These are phyloP conservation scores for Elaeagnus macrophylla DNA, from an alignment of 306 rosid species.

Conservation along the genomic window DNA sequence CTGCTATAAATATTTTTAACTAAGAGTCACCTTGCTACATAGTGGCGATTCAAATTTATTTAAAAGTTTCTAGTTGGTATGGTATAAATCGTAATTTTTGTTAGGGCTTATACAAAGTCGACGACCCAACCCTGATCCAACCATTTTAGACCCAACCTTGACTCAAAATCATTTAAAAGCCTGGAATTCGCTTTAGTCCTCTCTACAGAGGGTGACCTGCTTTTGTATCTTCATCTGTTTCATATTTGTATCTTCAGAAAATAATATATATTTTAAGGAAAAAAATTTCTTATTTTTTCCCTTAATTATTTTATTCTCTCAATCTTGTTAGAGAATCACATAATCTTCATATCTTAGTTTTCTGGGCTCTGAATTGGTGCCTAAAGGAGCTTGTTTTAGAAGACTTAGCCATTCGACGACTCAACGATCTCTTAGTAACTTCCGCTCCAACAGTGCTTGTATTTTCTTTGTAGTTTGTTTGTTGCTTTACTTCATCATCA, in stretches of 20 bases:
- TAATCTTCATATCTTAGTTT: conserved; percentile 13
- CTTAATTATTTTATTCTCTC: conserved; percentile 27
- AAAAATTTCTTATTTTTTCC: conserved; percentile 15
- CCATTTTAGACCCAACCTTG: too few relatives aligned
- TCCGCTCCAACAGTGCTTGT: conserved; percentile 16
- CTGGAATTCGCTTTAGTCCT: too few relatives aligned
- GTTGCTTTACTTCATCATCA: conserved; percentile 37
- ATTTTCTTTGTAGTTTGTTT: conserved; percentile 10
- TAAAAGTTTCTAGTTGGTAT: too few relatives aligned
- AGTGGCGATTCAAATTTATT: too few relatives aligned
- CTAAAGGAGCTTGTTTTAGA: conserved; percentile 13
- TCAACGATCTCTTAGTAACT: conserved; percentile 52
- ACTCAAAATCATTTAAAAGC: too few relatives aligned
- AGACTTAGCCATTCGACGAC: conserved; percentile 20
- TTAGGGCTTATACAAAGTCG: too few relatives aligned
- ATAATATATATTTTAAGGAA: too few relatives aligned
- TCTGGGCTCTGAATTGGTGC: conserved; percentile 9
- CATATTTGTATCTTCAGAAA: conserved; percentile 39
- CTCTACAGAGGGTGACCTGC: neutral
- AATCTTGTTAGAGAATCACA: conserved; percentile 27
- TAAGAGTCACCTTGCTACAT: too few relatives aligned
- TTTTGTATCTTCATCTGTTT: conserved; percentile 2
- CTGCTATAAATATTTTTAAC: too few relatives aligned
- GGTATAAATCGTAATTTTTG: too few relatives aligned
- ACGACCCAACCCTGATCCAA: too few relatives aligned